These are phyloP conservation scores for Hymenoscyphus linearis DNA, from an alignment of 2,329 filamentous ascomycete genomes.

Conservation along the genomic window DNA sequence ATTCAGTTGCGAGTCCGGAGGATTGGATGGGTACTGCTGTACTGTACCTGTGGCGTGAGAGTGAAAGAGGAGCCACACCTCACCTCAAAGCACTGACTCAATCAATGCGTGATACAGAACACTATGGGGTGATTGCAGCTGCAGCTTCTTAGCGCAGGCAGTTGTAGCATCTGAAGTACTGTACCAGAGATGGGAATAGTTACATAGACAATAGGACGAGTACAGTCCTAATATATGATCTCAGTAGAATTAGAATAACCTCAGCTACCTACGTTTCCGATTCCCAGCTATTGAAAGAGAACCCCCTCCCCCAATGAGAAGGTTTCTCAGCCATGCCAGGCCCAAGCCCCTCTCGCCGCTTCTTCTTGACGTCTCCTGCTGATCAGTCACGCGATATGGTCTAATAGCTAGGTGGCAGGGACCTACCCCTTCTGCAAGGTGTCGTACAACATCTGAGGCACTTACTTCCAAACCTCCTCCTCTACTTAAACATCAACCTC, in stretches of 20 bases:
- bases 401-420: background rate
- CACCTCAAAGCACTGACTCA: background rate
- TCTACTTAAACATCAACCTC: slow-evolving; percentile 1
- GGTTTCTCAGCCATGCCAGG: background rate
- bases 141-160: background rate
- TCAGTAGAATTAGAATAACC: background rate
- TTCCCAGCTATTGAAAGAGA: background rate
- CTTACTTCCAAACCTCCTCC: slow-evolving; percentile 2
- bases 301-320: background rate
- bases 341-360: background rate
- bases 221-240: background rate
- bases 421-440: background rate
- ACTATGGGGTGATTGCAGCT: background rate
- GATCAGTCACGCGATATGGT: background rate
- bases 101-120: background rate
- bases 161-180: background rate
- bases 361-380: background rate
- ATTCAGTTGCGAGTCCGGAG: background rate
- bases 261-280: background rate
- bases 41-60: background rate
- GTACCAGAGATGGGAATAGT: background rate
- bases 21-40: background rate
- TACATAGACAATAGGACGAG: background rate
- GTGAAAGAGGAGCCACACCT: background rate
- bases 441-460: background rate